Base-by-base conservation (phyloP, 495 filamentous ascomycete genomes). In the Astrothelium subdiscretum region DNA sequence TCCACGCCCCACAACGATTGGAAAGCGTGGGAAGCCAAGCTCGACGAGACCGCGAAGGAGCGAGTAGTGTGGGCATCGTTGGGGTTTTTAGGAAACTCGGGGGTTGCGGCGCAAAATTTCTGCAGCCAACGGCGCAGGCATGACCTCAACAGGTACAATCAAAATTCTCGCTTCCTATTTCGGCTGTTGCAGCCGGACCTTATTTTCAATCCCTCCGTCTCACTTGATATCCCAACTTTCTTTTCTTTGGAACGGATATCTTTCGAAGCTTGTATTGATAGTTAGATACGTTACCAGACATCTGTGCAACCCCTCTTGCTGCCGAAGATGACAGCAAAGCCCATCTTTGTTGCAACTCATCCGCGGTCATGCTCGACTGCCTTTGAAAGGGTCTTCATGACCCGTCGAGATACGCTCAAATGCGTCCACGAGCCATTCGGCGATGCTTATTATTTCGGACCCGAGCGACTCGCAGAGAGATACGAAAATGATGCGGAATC, bases 351-450 rank as follows among this genome's bases (percentile, higher is more conserved):
- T 57, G 92, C 87, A 26, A 96, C 94, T 60, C 94, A 97, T 74
- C 94, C 94, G 5, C 80, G 94, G 68, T 87, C 94, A 62, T 95
- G 90, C 75, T 96, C 91, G 10, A 97, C 94, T 24, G 94, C 92
- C 0, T 98, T 97, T 75, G 94, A 98, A 76, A 80, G 92, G 70
- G 94, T 97, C 63, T 96, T 98, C 72, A 97, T 98, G 94, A 96
- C 92, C 65, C 85, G 88, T 63, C 78, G 79, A 29, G 87, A 92
- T 64, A 86, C 79, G 27, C 81, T 98, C 31, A 77, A 83, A 65
- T 95, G 90, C 72, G 75, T 92, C 66, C 94, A 98, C 71, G 94
- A 98, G 73, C 94, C 94, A 1, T 97, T 97, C 68, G 94, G 94
- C 18, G 94, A 98, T 71, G 89, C 91, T 62, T 98, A 90, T 74